Percentiles rank a stretch among this genome's conserved stretches.
These are phyloP conservation scores for Apiospora kogelbergensis DNA, from an alignment of 2,329 filamentous ascomycete genomes.

Conservation along the genomic window DNA sequence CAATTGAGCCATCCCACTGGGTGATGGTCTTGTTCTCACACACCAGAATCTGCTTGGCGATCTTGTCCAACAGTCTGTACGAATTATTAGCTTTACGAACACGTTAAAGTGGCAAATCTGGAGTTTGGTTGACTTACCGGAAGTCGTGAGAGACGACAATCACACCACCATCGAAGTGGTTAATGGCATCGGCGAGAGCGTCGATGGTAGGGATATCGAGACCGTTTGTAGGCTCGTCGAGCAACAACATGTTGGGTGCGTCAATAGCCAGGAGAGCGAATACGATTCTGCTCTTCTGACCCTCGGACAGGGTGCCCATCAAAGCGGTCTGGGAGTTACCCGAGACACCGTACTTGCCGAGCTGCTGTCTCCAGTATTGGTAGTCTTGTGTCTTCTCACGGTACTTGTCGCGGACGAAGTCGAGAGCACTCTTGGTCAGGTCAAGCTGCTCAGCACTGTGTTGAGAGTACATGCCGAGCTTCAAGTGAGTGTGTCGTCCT, in stretches of 20 bases:
- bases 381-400: conserved; percentile 87
- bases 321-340: conserved; percentile 94
- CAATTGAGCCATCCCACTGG: conserved; percentile 85
- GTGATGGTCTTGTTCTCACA: conserved; percentile 97
- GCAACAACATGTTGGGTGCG: conserved; percentile 91
- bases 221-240: conserved; percentile 99
- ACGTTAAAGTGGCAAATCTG: neutral
- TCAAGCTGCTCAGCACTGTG: conserved; percentile 98
- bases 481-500: conserved; percentile 93
- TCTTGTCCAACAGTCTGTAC: conserved; percentile 90
- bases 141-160: conserved; percentile 99
- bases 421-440: conserved; percentile 93
- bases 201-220: conserved; percentile 98
- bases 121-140: conserved; percentile 64
- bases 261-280: conserved; percentile 96
- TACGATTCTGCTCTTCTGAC: conserved; percentile 96
- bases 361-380: conserved; percentile 98
- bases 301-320: conserved; percentile 97
- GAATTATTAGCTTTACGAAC: conserved; percentile 20
- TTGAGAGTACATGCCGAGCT: conserved; percentile 97
- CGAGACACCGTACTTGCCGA: conserved; percentile 89
- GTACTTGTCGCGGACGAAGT: conserved; percentile 98
- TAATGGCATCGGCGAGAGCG: conserved; percentile 95
- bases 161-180: conserved; percentile 93
- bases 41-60: conserved; percentile 98